Evolutionary conservation across 306 rosid species (phyloP).

Genomic region (Lupinus albus): DNA sequence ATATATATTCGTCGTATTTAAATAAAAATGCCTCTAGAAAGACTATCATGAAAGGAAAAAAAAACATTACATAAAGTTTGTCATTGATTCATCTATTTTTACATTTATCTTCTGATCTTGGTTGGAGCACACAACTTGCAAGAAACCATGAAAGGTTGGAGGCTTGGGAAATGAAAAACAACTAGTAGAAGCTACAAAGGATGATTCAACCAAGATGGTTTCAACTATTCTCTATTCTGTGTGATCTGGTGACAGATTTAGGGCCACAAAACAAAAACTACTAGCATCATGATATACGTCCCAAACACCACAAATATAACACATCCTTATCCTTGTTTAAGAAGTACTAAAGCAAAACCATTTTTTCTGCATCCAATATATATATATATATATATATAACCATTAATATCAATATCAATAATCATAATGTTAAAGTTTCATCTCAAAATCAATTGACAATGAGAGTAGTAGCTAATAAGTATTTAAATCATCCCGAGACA

Average conservation of each 20-base stretch:
- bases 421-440: too few relatives aligned
- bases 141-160: not conserved
- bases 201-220: not conserved
- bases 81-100: conserved; percentile 37
- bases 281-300: conserved; percentile 16
- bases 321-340: conserved; percentile 22
- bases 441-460: too few relatives aligned
- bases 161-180: not conserved
- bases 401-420: too few relatives aligned
- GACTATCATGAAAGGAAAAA: not conserved
- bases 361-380: conserved; percentile 55
- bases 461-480: too few relatives aligned
- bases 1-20: not conserved
- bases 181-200: too few relatives aligned
- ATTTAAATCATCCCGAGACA: too few relatives aligned
- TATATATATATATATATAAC: too few relatives aligned
- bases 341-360: conserved; percentile 67
- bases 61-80: not conserved
- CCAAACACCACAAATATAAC: not conserved
- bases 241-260: conserved; percentile 29
- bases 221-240: conserved; percentile 26
- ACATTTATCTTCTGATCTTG: conserved; percentile 22
- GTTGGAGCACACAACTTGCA: conserved; percentile 27
- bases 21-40: conserved; percentile 18
- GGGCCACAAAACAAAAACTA: conserved; percentile 41